Evolutionary conservation across 352 stramenopile genomes (phyloP).

Genomic region (Pythium angustatum): DNA sequence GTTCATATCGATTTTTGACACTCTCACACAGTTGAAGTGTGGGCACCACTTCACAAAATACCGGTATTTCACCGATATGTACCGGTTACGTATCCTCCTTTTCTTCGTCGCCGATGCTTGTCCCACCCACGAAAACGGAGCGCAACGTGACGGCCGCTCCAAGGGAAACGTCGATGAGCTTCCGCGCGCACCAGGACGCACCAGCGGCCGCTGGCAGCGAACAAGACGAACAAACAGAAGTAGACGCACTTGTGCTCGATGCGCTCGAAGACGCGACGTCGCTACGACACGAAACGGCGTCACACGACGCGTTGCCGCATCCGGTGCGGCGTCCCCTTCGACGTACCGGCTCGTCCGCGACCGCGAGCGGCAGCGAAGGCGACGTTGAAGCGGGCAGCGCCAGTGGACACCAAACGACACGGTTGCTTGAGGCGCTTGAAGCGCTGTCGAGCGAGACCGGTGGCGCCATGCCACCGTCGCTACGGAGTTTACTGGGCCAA

Average conservation of each 20-base stretch:
- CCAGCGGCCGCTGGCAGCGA: background rate
- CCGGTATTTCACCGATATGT: no score
- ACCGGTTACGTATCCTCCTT: no score
- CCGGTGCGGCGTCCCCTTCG: slow-evolving; percentile 9
- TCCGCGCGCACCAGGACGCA: slow-evolving; percentile 19
- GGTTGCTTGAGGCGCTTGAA: slow-evolving; percentile 59
- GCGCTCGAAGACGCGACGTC: slow-evolving; percentile 10
- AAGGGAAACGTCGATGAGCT: slow-evolving; percentile 11
- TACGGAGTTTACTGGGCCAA: slow-evolving; percentile 36
- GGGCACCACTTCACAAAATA: no score
- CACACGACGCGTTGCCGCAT: slow-evolving; percentile 2
- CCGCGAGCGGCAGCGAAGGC: background rate
- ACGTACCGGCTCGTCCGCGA: slow-evolving; percentile 10
- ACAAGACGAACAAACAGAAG: background rate
- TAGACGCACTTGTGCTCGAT: slow-evolving; percentile 14
- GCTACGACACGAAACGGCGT: background rate
- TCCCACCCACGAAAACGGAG: no score
- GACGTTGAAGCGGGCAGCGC: background rate
- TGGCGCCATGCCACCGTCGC: slow-evolving; percentile 40
- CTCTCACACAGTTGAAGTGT: no score
- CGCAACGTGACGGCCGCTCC: background rate
- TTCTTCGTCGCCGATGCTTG: no score
- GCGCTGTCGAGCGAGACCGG: slow-evolving; percentile 44
- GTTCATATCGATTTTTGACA: no score
- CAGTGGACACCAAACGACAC: slow-evolving; percentile 22